These are phyloP conservation scores for Trametes pubescens DNA, from an alignment of 1,284 basidiomycete species.

Conservation along the genomic window DNA sequence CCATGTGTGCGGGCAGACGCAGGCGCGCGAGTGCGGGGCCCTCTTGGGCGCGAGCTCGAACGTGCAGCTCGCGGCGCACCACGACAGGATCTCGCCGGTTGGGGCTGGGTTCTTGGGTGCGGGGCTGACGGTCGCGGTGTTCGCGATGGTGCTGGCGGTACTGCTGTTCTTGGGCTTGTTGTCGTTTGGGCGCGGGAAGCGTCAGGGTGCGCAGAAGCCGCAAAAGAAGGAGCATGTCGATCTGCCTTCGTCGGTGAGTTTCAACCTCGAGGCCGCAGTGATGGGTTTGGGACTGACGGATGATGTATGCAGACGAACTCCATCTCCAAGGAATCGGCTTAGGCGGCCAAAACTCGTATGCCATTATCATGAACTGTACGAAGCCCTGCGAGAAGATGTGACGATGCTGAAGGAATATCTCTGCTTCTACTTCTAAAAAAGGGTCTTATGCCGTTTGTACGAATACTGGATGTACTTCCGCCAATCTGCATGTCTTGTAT, in stretches of 20 bases:
- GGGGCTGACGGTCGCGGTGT: conserved; percentile 59
- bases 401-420: no score
- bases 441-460: not conserved
- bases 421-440: no score
- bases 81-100: conserved; percentile 55
- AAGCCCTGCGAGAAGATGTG: not conserved
- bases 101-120: conserved; percentile 75
- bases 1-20: conserved; percentile 59
- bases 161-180: conserved; percentile 57
- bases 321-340: conserved; percentile 23
- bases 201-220: not conserved
- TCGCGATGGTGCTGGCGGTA: conserved; percentile 48
- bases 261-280: no score
- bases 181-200: conserved; percentile 42
- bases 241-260: conserved; percentile 24
- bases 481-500: not conserved
- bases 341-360: not conserved
- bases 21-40: conserved; percentile 63
- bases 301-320: conserved; percentile 19
- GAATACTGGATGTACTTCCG: not conserved
- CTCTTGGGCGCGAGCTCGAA: conserved; percentile 49
- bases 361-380: not conserved
- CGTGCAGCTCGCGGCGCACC: conserved; percentile 41
- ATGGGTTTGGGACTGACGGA: not conserved
- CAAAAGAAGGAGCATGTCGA: conserved; percentile 13